Evolutionary conservation across 2,329 filamentous ascomycete species (phyloP).

Genomic region (Phaeosphaeria sp.): DNA sequence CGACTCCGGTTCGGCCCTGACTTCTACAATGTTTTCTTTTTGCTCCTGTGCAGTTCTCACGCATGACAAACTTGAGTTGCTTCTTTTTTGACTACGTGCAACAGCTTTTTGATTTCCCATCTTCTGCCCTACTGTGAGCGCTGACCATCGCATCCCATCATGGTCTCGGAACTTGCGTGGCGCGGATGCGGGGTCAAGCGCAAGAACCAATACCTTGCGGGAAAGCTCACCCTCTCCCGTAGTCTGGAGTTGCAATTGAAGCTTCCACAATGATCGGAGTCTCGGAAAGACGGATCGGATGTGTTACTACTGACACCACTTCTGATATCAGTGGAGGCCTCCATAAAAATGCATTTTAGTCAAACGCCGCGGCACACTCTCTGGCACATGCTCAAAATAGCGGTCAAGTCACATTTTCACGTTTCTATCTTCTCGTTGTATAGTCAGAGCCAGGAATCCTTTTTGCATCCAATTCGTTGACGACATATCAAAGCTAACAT

Average conservation of each 20-base stretch:
- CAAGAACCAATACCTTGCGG: not conserved
- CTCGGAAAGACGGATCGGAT: not conserved
- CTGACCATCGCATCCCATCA: not conserved
- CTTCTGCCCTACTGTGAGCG: no score
- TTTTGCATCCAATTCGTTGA: no score
- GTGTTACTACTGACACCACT: not conserved
- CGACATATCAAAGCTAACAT: conserved; percentile 22
- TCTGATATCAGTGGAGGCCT: not conserved
- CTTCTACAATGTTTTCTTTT: conserved; percentile 2
- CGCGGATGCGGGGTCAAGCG: not conserved
- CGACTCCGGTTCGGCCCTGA: conserved; percentile 23
- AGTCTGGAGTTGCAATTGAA: not conserved
- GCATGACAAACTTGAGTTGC: no score
- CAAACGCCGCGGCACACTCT: not conserved
- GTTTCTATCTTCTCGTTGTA: no score
- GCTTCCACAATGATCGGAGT: not conserved
- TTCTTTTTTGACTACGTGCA: no score
- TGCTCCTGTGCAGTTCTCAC: not conserved
- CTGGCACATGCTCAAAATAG: no score
- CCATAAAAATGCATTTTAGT: not conserved
- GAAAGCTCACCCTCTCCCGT: not conserved
- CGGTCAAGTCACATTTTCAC: no score
- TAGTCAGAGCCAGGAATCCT: no score
- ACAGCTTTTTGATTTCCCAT: no score
- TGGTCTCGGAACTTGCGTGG: not conserved